Evolutionary conservation across 441 rosid genomes (phyloP), one percentile per base, ranked within the genome.

Genomic region (Pelargonium myrrhifolium): DNA sequence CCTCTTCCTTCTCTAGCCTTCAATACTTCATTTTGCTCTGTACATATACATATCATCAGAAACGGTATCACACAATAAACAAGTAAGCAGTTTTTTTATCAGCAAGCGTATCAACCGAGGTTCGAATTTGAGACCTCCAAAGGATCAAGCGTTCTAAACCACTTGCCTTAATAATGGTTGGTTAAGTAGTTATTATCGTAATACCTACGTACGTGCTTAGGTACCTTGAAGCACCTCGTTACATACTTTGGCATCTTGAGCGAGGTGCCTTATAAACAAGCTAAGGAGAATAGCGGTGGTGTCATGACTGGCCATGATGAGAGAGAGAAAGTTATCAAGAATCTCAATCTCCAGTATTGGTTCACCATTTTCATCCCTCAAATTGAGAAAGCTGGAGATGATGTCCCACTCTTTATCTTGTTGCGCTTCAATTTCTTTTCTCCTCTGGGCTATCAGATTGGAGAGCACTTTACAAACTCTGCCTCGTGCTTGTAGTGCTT

Each of bases 271-370:
- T 20, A 75, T 20, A 24, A 67, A 58, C 37, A 42, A 53, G 56
- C 68, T 69, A 1, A 67, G 37, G 12, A 75, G 53, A 55, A 72
- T 55, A 1, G 71, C 64, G 15, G 64, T 58, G 3, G 79, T 72
- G 10, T 75, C 75, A 21, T 67, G 77, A 40, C 76, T 75, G 3
- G 71, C 77, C 15, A 75, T 75, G 12, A 72, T 45, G 65, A 72
- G 31, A 20, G 70, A 64, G 1, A 69, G 35, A 14, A 75, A 67
- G 37, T 66, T 15, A 18, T 72, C 76, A 5, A 72, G 8, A 37
- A 72, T 64, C 10, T 62, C 74, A 45, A 67, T 70, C 17, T 75
- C 69, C 1, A 18, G 18, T 8, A 72, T 45, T 1, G 70, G 51
- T 6, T 78, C 65, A 26, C 62, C 74, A 59, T 72, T 64, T 68